A percentile compares a stretch with the other conserved stretches of the same genome.
Evolutionary conservation across 768 basidiomycete species (phyloP).

Genomic region (Termitomyces sp.): DNA sequence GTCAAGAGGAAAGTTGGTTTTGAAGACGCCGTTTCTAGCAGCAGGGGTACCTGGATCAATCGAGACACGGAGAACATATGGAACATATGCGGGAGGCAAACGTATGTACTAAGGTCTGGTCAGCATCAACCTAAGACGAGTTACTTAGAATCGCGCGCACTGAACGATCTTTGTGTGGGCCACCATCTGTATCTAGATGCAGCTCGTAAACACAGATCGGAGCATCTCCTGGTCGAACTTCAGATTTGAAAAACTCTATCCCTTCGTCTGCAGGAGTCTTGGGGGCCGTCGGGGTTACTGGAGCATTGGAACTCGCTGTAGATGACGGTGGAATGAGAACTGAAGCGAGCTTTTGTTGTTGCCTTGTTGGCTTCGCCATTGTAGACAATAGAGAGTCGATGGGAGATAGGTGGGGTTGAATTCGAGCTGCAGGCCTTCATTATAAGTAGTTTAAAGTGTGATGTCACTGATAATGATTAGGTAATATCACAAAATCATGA

Average conservation of each 20-base stretch:
- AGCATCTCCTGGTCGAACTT: constrained; percentile 42
- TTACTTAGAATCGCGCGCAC: constrained; percentile 38
- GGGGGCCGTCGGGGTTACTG: constrained; percentile 46
- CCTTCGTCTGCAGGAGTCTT: constrained; percentile 93
- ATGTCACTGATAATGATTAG: constrained; percentile 15
- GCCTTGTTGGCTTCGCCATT: constrained; percentile 23
- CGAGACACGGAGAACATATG: constrained; percentile 88
- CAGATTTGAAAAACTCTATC: constrained; percentile 78
- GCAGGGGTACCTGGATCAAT: constrained; percentile 92
- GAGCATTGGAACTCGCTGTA: constrained; percentile 17
- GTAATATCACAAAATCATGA: constrained; percentile 9
- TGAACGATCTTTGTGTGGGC: constrained; percentile 79
- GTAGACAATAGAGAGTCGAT: constrained; percentile 4
- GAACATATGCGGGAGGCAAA: constrained; percentile 83
- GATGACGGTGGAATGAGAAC: constrained; percentile 27
- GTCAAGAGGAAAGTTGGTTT: constrained; percentile 95
- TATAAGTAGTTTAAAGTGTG: not conserved
- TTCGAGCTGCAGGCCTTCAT: constrained; percentile 5
- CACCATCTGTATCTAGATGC: constrained; percentile 83
- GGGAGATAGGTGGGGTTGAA: constrained; percentile 10
- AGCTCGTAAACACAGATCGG: constrained; percentile 86
- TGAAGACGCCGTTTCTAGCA: constrained; percentile 85
- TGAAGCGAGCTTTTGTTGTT: constrained; percentile 21
- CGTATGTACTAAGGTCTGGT: constrained; percentile 74
- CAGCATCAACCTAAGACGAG: not conserved